These are phyloP conservation scores for Phytophthora colocasiae DNA, from an alignment of 352 stramenopile genomes.

Conservation along the genomic window DNA sequence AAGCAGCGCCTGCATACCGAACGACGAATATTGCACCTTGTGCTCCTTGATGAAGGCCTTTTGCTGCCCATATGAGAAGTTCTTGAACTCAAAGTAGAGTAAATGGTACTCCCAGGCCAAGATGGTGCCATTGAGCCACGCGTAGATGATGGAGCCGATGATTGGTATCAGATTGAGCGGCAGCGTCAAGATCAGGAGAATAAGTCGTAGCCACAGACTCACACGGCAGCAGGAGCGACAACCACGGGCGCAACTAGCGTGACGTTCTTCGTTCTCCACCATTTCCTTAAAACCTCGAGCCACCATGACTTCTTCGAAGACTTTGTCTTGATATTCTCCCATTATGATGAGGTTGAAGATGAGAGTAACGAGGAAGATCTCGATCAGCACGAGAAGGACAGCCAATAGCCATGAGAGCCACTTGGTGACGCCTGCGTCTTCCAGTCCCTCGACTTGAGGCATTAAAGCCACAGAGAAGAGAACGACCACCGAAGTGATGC, in stretches of 20 bases:
- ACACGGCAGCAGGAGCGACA: conserved; percentile 68
- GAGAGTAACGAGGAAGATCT: conserved; percentile 79
- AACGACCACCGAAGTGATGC: conserved; percentile 46
- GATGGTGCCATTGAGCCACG: conserved; percentile 76
- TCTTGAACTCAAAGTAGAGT: conserved; percentile 82
- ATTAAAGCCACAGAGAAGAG: conserved; percentile 56
- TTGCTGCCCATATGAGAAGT: conserved; percentile 63
- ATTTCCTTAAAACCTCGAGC: conserved; percentile 56
- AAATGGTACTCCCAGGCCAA: conserved; percentile 78
- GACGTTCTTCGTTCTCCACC: conserved; percentile 52
- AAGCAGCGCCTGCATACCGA: conserved; percentile 76
- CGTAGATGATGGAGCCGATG: conserved; percentile 63
- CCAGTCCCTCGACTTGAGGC: conserved; percentile 53
- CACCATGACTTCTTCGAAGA: conserved; percentile 69
- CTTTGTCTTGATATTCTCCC: conserved; percentile 64
- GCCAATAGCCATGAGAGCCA: conserved; percentile 67
- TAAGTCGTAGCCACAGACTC: conserved; percentile 52
- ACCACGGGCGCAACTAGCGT: conserved; percentile 50
- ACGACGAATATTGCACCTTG: conserved; percentile 66
- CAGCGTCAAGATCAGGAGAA: conserved; percentile 66
- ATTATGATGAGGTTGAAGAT: conserved; percentile 69
- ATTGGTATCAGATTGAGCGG: conserved; percentile 77
- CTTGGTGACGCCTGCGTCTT: conserved; percentile 41
- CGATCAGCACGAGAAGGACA: conserved; percentile 64
- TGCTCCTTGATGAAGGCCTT: conserved; percentile 53